These are phyloP conservation scores for Martensiomyces pterosporus DNA, from an alignment of 192 early-diverging fungal genomes.

Conservation along the genomic window DNA sequence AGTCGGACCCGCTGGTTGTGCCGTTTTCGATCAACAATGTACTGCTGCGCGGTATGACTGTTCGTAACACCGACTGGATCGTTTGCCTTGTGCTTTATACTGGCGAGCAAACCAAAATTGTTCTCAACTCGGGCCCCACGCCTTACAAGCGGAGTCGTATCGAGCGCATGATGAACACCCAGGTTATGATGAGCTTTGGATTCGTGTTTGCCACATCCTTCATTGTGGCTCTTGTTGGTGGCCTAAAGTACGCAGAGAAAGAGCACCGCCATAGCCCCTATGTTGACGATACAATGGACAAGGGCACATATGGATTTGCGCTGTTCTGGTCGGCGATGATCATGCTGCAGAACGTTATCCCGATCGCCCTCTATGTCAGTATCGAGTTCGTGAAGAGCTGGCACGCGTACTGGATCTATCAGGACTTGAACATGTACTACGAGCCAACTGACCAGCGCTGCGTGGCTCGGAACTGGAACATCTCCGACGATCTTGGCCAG, in stretches of 20 bases:
- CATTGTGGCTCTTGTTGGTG: slow-evolving; percentile 52
- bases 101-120: slow-evolving; percentile 88
- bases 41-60: slow-evolving; percentile 81
- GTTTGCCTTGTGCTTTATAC: slow-evolving; percentile 81
- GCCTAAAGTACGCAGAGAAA: slow-evolving; percentile 39
- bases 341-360: slow-evolving; percentile 94
- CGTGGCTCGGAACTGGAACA: slow-evolving; percentile 68
- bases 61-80: slow-evolving; percentile 89
- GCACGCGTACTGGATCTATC: slow-evolving; percentile 85
- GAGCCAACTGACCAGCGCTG: slow-evolving; percentile 33
- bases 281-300: slow-evolving; percentile 31
- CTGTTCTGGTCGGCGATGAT: slow-evolving; percentile 73
- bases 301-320: slow-evolving; percentile 39
- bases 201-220: slow-evolving; percentile 54
- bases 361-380: slow-evolving; percentile 92
- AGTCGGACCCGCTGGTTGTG: slow-evolving; percentile 15
- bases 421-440: slow-evolving; percentile 85
- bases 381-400: slow-evolving; percentile 86
- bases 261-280: slow-evolving; percentile 26
- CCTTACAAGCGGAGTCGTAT: slow-evolving; percentile 86
- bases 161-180: slow-evolving; percentile 79
- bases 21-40: slow-evolving; percentile 80
- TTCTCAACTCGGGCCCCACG: slow-evolving; percentile 84
- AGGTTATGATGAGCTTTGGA: slow-evolving; percentile 56
- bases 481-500: slow-evolving; percentile 94